Base-by-base conservation (phyloP, 208 protist species). In the Leishmania major region DNA sequence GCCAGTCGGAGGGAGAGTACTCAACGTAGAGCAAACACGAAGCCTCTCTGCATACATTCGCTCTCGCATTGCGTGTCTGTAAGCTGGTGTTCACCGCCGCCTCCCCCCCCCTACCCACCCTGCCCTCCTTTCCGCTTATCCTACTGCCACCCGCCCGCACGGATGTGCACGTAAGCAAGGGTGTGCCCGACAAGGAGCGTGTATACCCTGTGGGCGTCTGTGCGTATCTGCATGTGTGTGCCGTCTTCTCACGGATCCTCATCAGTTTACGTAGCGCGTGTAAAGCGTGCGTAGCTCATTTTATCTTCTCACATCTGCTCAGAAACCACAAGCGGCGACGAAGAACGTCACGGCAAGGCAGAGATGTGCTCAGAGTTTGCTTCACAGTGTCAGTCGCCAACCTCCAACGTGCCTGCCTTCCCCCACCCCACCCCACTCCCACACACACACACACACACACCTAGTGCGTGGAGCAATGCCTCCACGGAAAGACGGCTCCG, bases 151-250 rank as follows among this genome's bases (percentile, higher is more conserved):
- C n/a, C 7, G 28, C 59, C 59, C 7, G n/a, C n/a, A 35, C 59
- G n/a, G 37, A 28, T 25, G 35, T 45, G 31, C 17, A 7, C n/a
- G 13, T 71, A 28, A 47, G 66, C n/a, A 13, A 22, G 4, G 66
- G 66, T 47, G 66, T 43, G 28, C 19, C 17, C 35, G 37, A 45
- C 13, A 45, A 43, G 22, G 35, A 7, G 66, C 45, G 28, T 71
- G 66, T 71, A 2, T 67, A 55, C 51, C 51, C 28, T 71, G 17
- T 72, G 17, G 6, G 37, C 37, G 13, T 49, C 13, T 72, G 19
- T 51, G 70, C 43, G 40, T 74, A n/a, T 74, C 31, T 53, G 22
- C 40, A 15, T 25, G 70, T 35, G 70, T 76, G 70, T 76, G 47
- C 66, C 35, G 43, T 74, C 25, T 28, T 28, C 15, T 53, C 69